These are phyloP conservation scores for Ophiostoma himal-ulmi DNA, from an alignment of 2,329 filamentous ascomycete species.

Conservation along the genomic window DNA sequence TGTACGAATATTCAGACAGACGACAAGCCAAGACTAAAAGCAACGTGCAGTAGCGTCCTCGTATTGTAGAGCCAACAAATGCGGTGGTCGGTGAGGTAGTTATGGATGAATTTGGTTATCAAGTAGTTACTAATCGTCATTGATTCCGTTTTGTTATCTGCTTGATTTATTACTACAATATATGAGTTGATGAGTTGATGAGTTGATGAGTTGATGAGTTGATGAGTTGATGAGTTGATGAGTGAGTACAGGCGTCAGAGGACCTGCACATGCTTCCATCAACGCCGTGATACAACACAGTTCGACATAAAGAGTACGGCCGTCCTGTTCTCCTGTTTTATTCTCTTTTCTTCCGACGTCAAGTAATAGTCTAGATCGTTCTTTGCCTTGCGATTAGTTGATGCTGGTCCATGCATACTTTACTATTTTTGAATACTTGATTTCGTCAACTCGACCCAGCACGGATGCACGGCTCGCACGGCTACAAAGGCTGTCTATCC, in stretches of 20 bases:
- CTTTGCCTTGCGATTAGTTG: not conserved
- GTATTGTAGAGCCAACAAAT: not conserved
- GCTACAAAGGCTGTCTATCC: not conserved
- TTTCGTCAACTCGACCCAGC: not conserved
- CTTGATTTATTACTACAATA: not conserved
- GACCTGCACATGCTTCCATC: not conserved
- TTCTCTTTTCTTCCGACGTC: not conserved
- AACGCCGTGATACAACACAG: not conserved
- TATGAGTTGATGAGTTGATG: not conserved
- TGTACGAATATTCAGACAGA: not conserved
- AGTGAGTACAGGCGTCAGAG: too few relatives aligned
- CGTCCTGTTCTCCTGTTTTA: not conserved
- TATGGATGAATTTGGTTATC: not conserved
- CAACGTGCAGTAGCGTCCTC: slow-evolving; percentile 12
- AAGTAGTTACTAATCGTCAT: too few relatives aligned
- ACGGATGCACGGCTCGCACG: not conserved
- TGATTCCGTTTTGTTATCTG: not conserved
- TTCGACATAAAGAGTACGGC: not conserved
- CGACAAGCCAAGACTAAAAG: not conserved
- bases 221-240: not conserved
- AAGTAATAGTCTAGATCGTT: not conserved
- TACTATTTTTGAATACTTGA: not conserved
- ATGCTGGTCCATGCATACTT: not conserved
- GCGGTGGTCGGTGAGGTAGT: not conserved
- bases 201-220: not conserved